Base-by-base conservation (phyloP, 2,329 filamentous ascomycete species). In the Plenodomus biglobosus region DNA sequence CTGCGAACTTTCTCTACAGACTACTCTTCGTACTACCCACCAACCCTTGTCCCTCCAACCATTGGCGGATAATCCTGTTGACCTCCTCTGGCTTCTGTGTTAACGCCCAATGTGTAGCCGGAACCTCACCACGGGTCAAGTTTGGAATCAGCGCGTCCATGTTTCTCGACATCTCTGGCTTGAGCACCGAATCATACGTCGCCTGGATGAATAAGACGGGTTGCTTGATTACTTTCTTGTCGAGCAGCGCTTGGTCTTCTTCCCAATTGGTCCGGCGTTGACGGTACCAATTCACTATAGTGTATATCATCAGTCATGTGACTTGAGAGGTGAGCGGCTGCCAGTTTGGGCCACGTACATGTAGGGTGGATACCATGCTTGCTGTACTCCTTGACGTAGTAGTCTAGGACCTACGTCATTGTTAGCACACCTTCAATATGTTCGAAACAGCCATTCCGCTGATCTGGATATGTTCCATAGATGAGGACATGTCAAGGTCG, bases 211-310 rank as follows among this genome's bases (percentile, higher is more conserved):
- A 90, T 59, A 97, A 76, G 3, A 85, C 79, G 0, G 90, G 70
- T 2, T 65, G 61, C n/a, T 59, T 52, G 50, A 75, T 72, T 1
- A 46, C 61, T 40, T 65, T 65, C 48, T 65, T 64, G 47, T 64
- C 59, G 3, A 68, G 53, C 3, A 70, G 49, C 2, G 62, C 62
- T 48, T 74, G 68, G 50, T 96, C 94, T 55, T 96, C 90, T 35
- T 89, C 81, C 66, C 79, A 88, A 72, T 95, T 96, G 55, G 86
- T 71, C 69, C 82, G 76, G 17, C 82, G 78, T 2, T 82, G 87
- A 37, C 91, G 85, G 75, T 99, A 99, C 89, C 90, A 96, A 73
- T 92, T 94, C 51, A 90, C 78, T 80, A 40, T 18, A 18, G 35
- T 21, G 15, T 20, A 32, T 6, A 39, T 65, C 40, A 65, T n/a